Conservation (phyloP, 176 grass and related monocot genomes). For the Melocanna baccifera region DNA sequence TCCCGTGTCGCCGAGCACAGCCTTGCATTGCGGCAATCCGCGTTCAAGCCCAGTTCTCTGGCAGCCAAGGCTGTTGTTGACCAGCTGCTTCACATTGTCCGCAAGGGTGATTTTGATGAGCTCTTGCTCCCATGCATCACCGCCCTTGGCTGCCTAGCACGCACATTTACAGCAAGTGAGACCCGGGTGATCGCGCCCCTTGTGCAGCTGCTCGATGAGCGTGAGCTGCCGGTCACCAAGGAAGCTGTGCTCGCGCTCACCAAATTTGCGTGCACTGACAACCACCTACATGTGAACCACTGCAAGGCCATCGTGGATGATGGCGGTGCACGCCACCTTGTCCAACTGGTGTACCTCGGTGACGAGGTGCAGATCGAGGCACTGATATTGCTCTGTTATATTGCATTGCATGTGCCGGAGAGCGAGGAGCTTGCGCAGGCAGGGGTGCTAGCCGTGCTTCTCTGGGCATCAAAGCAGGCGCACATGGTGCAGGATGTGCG, state of each 20-base stretch:
- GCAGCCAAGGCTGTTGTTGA: conserved; percentile 75
- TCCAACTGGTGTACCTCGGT: conserved; percentile 82
- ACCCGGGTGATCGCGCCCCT: conserved; percentile 62
- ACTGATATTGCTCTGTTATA: conserved; percentile 70
- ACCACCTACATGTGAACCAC: conserved; percentile 70
- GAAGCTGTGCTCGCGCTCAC: conserved; percentile 77
- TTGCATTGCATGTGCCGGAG: conserved; percentile 72
- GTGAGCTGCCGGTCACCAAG: conserved; percentile 55
- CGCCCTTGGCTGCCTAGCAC: conserved; percentile 65
- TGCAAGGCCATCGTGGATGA: conserved; percentile 68
- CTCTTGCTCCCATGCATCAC: conserved; percentile 74
- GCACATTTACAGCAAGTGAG: conserved; percentile 80
- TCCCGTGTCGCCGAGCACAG: conserved; percentile 64
- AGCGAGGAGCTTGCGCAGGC: conserved; percentile 78
- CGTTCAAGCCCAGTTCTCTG: conserved; percentile 82
- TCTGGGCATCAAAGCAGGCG: conserved; percentile 84
- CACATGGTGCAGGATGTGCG: conserved; percentile 69
- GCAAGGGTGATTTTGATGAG: conserved; percentile 50
- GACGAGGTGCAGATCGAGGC: conserved; percentile 79
- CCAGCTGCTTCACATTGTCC: conserved; percentile 63
- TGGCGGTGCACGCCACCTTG: conserved; percentile 65
- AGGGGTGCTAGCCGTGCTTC: conserved; percentile 59
- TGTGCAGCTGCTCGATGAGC: conserved; percentile 75
- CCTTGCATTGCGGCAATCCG: conserved; percentile 59
- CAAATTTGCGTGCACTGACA: conserved; percentile 68